Conservation (phyloP, 495 filamentous ascomycete species). For the Sordaria brevicollis region DNA sequence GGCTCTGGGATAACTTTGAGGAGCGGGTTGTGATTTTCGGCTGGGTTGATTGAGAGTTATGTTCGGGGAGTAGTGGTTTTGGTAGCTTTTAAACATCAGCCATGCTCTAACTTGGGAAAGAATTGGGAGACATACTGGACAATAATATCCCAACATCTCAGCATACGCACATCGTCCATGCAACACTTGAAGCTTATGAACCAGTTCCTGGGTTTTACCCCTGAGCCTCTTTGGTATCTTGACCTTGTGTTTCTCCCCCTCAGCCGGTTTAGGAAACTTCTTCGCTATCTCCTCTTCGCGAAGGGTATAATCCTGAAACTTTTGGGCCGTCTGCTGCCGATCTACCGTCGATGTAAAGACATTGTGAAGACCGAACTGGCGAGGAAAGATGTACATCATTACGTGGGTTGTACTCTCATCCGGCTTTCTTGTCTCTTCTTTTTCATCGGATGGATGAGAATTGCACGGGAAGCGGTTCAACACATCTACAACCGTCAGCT, state of each 20-base stretch:
- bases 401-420: conserved; percentile 55
- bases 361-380: conserved; percentile 84
- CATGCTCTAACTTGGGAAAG: background rate
- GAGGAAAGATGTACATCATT: conserved; percentile 88
- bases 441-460: background rate
- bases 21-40: background rate
- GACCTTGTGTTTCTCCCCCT: conserved; percentile 3
- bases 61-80: background rate
- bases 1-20: background rate
- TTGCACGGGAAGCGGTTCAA: conserved; percentile 60
- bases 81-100: conserved; percentile 1
- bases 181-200: conserved; percentile 56
- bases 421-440: conserved; percentile 17
- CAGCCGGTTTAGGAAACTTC: conserved; percentile 16
- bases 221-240: conserved; percentile 71
- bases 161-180: conserved; percentile 69
- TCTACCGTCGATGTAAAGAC: conserved; percentile 68
- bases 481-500: conserved; percentile 49
- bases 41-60: background rate
- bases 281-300: conserved; percentile 70
- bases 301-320: conserved; percentile 70
- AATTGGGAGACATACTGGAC: conserved; percentile 41
- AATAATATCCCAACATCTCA: conserved; percentile 69
- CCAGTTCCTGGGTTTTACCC: conserved; percentile 46
- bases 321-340: conserved; percentile 50